Base-by-base conservation (phyloP, 805 yeast species). In the Pichia kluyveri region DNA sequence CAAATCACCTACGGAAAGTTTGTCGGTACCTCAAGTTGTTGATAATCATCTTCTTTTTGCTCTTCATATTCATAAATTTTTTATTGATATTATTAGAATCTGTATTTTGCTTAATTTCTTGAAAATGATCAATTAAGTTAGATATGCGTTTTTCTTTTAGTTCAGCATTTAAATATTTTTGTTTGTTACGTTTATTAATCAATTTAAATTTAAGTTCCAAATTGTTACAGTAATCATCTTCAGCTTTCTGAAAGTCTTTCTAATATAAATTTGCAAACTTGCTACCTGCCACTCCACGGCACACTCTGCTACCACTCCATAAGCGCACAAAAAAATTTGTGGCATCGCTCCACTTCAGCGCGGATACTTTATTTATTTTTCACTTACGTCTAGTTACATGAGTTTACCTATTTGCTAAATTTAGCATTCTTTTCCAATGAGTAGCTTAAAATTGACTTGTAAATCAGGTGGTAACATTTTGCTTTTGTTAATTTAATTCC, bases 161-260 rank as follows among this genome's bases (percentile, higher is more conserved):
- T 8, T 41, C 34, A 26, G 48, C 15, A 4, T 43, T 46, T 15
- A 44, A 30, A 8, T 38, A 32, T 19, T 46, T 11, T 34, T 44
- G 44, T 40, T 40, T 45, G 3, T 37, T 32, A 17, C 36, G 39
- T 36, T 46, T 43, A 8, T 42, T 40, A 38, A 45, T 42, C 15
- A 47, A 27, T 32, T 40, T 43, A 23, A 62, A 61, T 36, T 72
- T 75, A 12, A 54, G 50, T 37, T 64, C 63, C 10, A 73, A 44
- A 32, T 63, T 60, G 12, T 63, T 62, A 40, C 69, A 66, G 46
- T 71, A 68, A 32, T 49, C 44, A 39, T 58, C 57, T 47, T 73
- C 76, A 39, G 71, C 70, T 18, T 53, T 52, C 34, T 60, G 60
- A n/a, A n/a, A n/a, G n/a, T n/a, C n/a, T n/a, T n/a, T n/a, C n/a